These are phyloP conservation scores for Caryopteris hybrid DNA, from an alignment of 305 asterid species.

Conservation along the genomic window DNA sequence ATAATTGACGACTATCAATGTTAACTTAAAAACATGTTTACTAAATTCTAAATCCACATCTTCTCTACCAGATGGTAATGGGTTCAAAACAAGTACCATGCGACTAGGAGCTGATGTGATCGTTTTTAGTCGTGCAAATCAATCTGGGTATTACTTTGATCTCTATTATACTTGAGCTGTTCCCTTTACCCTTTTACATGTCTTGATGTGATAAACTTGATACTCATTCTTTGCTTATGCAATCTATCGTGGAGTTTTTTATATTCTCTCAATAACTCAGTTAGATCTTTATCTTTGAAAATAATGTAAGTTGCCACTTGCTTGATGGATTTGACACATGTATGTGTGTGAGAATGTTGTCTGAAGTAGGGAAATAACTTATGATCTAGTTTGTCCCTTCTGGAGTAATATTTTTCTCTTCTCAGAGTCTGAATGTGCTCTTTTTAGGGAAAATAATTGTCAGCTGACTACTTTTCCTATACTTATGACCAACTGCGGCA, in stretches of 20 bases:
- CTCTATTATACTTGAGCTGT: constrained; percentile 9
- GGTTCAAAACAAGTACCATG: constrained; percentile 99
- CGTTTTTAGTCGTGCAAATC: constrained; percentile 74
- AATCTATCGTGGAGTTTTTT: constrained; percentile 10
- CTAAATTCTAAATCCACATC: constrained; percentile 21
- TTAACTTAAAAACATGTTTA: not conserved
- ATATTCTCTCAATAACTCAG: not conserved
- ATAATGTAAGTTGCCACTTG: not conserved
- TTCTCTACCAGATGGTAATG: constrained; percentile 83
- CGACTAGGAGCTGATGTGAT: constrained; percentile 93
- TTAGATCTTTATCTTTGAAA: not conserved
- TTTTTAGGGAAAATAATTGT: not conserved
- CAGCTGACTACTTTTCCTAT: not conserved
- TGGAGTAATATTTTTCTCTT: not conserved
- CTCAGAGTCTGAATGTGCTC: not conserved
- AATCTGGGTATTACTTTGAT: constrained; percentile 50
- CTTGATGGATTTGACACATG: constrained; percentile 9
- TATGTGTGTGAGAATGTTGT: constrained; percentile 14
- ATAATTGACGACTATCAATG: not conserved
- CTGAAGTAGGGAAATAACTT: constrained; percentile 3
- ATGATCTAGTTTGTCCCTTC: not conserved
- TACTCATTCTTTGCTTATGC: not conserved
- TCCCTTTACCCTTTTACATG: constrained; percentile 12
- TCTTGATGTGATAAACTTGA: not conserved
- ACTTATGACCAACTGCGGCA: not conserved